Evolutionary conservation across 2,329 filamentous ascomycete species (phyloP), one percentile per base, ranked within the genome.

Genomic region (Nemania serpens): DNA sequence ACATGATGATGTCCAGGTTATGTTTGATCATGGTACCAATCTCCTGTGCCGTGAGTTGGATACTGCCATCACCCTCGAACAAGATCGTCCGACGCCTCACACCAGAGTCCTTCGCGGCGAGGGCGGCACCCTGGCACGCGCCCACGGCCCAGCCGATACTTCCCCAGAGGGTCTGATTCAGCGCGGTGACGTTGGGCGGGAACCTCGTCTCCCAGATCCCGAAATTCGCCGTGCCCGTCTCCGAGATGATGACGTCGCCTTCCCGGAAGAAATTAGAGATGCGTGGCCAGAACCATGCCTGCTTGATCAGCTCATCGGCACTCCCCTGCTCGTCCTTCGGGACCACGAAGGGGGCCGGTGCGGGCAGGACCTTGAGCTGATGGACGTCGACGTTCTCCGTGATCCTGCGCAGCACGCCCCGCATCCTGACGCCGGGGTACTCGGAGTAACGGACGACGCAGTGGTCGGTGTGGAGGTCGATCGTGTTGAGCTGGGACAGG

Each of bases 191-290:
- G n/a, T 84, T 82, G 2, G 80, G 74, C 0, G 92, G 92, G 78
- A 96, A 95, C 43, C 85, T 84, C 4, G 91, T 93, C 59, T 93
- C 91, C 86, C 90, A 92, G 69, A 95, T 91, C 58, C 93, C 93
- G 74, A 96, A 94, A 77, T 93, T 94, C 59, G 91, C 82, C 0
- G 93, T 97, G 41, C 92, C 93, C 2, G 92, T 96, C 75, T 96
- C 93, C 0, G 92, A 94, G 52, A 96, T 84, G 56, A 97, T 80
- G 58, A 96, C 85, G 70, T 97, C 93, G 47, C 87, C 82, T 55
- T 87, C 80, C 55, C 83, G 81, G 10, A 96, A 78, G 81, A 90
- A 96, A 63, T 88, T 81, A 39, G 90, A 88, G 15, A 95, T 79
- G 41, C 84, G 84, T 0, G 90, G 89, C 91, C 91, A 96, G 74